Evolutionary conservation across 106 monocot species (phyloP).

Genomic region (Platanthera zijinensis): DNA sequence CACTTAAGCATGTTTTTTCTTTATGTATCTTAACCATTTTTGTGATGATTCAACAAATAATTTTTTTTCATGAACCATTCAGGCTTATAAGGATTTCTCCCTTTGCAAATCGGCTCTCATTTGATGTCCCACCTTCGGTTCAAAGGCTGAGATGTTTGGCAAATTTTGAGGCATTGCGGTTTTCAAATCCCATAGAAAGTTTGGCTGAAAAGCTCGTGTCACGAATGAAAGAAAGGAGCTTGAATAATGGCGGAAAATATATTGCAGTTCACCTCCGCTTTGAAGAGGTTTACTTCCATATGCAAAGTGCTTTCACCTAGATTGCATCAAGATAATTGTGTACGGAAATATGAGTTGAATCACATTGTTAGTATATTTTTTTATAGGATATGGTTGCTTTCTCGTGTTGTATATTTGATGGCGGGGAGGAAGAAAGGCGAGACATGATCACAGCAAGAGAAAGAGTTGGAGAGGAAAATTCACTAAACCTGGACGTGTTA

Average conservation of each 20-base stretch:
- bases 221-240: constrained; percentile 72
- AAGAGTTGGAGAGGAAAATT: constrained; percentile 95
- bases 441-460: constrained; percentile 45
- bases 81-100: constrained; percentile 98
- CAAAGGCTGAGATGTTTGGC: constrained; percentile 88
- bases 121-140: constrained; percentile 62
- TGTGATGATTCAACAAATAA: background rate
- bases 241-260: constrained; percentile 56
- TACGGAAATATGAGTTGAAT: background rate
- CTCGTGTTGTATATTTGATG: constrained; percentile 94
- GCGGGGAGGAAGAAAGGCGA: constrained; percentile 67
- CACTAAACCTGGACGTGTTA: constrained; percentile 77
- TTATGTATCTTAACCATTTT: background rate
- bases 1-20: background rate
- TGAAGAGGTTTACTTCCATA: constrained; percentile 62
- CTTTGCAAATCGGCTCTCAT: constrained; percentile 91
- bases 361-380: background rate
- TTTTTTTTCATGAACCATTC: constrained; percentile 9
- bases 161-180: constrained; percentile 79
- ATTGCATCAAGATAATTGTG: background rate
- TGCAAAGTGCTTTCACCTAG: background rate
- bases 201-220: constrained; percentile 69
- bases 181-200: constrained; percentile 72
- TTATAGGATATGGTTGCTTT: constrained; percentile 42
- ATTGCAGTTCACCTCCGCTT: constrained; percentile 95